These are phyloP conservation scores for Fusarium tupiense DNA, from an alignment of 2,329 filamentous ascomycete genomes.

Conservation along the genomic window DNA sequence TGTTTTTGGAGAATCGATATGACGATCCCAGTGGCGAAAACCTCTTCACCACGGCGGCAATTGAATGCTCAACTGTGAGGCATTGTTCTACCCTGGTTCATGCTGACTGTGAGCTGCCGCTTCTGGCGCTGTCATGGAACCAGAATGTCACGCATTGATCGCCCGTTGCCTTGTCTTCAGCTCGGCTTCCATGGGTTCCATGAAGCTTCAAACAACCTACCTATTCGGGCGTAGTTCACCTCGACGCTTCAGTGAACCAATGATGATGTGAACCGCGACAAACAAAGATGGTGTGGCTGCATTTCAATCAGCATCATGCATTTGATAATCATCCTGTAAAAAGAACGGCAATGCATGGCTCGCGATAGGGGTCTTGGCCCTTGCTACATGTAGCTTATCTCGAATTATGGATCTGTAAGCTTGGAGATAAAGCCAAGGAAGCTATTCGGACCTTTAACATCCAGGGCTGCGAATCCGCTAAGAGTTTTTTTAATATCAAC, in stretches of 20 bases:
- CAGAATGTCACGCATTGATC: slow-evolving; percentile 24
- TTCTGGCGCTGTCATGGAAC: slow-evolving; percentile 2
- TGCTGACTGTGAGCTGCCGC: slow-evolving; percentile 16
- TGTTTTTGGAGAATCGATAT: not conserved
- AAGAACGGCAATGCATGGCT: not conserved
- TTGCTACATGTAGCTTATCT: slow-evolving; percentile 2
- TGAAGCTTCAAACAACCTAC: slow-evolving; percentile 18
- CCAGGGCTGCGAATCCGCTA: not conserved
- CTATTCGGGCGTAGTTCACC: slow-evolving; percentile 8
- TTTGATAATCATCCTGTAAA: not conserved
- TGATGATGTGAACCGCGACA: not conserved
- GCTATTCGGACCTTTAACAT: slow-evolving; percentile 26
- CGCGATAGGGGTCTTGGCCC: not conserved
- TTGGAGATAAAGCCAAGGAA: not conserved
- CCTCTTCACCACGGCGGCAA: slow-evolving; percentile 1
- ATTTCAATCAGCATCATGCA: not conserved
- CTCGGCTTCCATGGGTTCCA: slow-evolving; percentile 18
- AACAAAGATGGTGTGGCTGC: slow-evolving; percentile 4
- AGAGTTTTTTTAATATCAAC: not conserved
- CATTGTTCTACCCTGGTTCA: not conserved
- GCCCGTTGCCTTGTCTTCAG: slow-evolving; percentile 24
- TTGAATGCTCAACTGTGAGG: not conserved
- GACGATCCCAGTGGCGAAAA: slow-evolving; percentile 19
- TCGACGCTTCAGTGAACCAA: not conserved
- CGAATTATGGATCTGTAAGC: slow-evolving; percentile 4